Evolutionary conservation across 2,329 filamentous ascomycete genomes (phyloP).

Genomic region (Xylaria sp.): DNA sequence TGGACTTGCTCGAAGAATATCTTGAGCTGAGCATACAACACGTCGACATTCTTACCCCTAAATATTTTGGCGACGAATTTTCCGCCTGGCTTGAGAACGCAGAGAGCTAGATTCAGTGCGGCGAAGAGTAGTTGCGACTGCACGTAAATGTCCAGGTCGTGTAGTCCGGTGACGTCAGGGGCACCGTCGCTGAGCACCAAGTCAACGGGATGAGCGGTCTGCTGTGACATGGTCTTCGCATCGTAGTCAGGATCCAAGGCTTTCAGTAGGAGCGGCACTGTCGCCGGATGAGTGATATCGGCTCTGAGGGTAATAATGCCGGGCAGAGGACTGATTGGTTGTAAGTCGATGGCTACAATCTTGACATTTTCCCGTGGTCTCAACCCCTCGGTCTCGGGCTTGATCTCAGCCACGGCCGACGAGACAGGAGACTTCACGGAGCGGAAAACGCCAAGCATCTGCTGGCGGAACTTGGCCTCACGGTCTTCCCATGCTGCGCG

Average conservation of each 20-base stretch:
- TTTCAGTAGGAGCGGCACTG: constrained; percentile 85
- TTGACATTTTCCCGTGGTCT: constrained; percentile 77
- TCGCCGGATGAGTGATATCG: constrained; percentile 97
- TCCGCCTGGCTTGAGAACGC: constrained; percentile 89
- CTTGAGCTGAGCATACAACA: constrained; percentile 93
- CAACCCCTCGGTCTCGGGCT: constrained; percentile 43
- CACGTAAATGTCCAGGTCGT: constrained; percentile 98
- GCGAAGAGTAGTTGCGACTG: constrained; percentile 96
- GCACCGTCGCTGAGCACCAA: constrained; percentile 95
- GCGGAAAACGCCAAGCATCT: constrained; percentile 65
- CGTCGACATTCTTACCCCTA: constrained; percentile 90
- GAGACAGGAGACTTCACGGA: constrained; percentile 43
- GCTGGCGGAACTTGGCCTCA: constrained; percentile 71
- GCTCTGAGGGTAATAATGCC: constrained; percentile 93
- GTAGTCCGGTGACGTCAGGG: constrained; percentile 94
- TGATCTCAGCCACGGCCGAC: constrained; percentile 38
- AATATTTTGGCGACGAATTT: constrained; percentile 99
- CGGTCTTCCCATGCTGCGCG: constrained; percentile 87
- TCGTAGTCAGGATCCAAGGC: constrained; percentile 81
- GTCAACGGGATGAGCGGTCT: constrained; percentile 82
- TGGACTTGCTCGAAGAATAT: constrained; percentile 88
- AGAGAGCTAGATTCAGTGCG: constrained; percentile 90
- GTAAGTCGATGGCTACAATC: constrained; percentile 94
- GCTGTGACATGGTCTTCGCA: constrained; percentile 55
- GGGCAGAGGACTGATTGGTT: constrained; percentile 92